Evolutionary conservation across 2,329 filamentous ascomycete species (phyloP).

Genomic region (Penicillium sp.): DNA sequence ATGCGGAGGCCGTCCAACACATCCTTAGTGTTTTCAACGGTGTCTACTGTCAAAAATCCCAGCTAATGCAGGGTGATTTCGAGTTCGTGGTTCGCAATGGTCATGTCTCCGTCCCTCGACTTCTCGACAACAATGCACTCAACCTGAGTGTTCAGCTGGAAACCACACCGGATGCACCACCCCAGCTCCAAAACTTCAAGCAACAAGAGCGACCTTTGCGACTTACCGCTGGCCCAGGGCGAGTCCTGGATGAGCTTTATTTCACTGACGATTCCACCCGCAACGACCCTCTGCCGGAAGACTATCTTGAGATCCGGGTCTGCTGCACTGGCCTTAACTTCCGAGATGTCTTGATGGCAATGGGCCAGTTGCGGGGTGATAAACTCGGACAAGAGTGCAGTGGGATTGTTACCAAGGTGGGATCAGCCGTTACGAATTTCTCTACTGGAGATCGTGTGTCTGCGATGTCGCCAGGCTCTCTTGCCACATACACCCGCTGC

Average conservation of each 20-base stretch:
- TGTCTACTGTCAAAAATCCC: conserved; percentile 15
- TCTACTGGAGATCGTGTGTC: conserved; percentile 41
- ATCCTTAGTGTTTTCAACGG: conserved; percentile 19
- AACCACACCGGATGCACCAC: conserved; percentile 16
- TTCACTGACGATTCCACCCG: conserved; percentile 23
- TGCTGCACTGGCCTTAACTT: conserved; percentile 27
- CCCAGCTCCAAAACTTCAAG: conserved; percentile 22
- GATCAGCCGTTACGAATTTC: conserved; percentile 29
- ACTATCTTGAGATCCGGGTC: conserved; percentile 23
- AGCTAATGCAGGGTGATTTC: conserved; percentile 18
- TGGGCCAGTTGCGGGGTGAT: conserved; percentile 28
- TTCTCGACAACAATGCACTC: conserved; percentile 18
- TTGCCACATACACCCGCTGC: conserved; percentile 28
- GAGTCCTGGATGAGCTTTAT: conserved; percentile 23
- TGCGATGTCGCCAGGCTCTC: conserved; percentile 31
- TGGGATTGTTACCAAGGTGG: conserved; percentile 32
- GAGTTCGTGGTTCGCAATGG: conserved; percentile 23
- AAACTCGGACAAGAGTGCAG: conserved; percentile 41
- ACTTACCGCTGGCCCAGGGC: conserved; percentile 16
- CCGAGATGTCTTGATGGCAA: conserved; percentile 44
- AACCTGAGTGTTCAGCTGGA: conserved; percentile 24
- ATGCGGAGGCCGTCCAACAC: conserved; percentile 16
- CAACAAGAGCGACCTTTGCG: conserved; percentile 19
- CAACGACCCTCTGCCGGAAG: conserved; percentile 9
- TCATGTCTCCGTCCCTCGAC: conserved; percentile 18